Base-by-base conservation (phyloP, 345 rosid genomes). In the Euclidium syriacum region DNA sequence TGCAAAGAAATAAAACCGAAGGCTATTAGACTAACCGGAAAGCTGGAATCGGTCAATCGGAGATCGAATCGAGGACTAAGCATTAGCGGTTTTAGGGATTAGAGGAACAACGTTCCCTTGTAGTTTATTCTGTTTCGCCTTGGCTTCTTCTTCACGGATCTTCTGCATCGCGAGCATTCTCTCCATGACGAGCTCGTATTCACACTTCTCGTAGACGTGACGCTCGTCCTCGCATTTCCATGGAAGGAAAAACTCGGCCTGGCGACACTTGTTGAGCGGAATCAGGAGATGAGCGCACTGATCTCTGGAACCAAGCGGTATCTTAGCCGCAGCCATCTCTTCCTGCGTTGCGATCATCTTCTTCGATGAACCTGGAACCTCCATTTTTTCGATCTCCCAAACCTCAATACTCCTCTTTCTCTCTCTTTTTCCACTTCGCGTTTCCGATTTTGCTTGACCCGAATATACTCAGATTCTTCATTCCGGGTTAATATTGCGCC, bases 141-240 rank as follows among this genome's bases (percentile, higher is more conserved):
- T 77, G 66, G 87, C 85, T 75, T 90, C 83, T 67, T 82, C 71
- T 44, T 88, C 85, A 25, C 94, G 95, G 80, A 95, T 95, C 91
- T 88, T 90, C 83, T 90, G 90, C 99, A 95, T 90, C 89, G 83
- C 74, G 19, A 90, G 89, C 98, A 95, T 95, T 26, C 99, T 72
- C 80, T 90, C 98, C 98, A 88, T 95, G 39, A 95, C 94, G 29
- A 95, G 96, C 80, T 95, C 98, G 85, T 90, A 95, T 58, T 82
- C 91, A 58, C 99, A 95, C 85, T 95, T 90, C 83, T 95, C 98
- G 62, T 95, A 95, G 61, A 76, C 46, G 70, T 95, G 99, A 50
- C 99, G 94, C 71, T 90, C 88, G 64, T 76, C 78, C 75, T 90
- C 96, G 79, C 99, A 95, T 62, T 95, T 95, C 99, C 99, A 95